Evolutionary conservation across 1,284 basidiomycete genomes (phyloP), one percentile per base, ranked within the genome.

Genomic region (Volvariella surrecta): DNA sequence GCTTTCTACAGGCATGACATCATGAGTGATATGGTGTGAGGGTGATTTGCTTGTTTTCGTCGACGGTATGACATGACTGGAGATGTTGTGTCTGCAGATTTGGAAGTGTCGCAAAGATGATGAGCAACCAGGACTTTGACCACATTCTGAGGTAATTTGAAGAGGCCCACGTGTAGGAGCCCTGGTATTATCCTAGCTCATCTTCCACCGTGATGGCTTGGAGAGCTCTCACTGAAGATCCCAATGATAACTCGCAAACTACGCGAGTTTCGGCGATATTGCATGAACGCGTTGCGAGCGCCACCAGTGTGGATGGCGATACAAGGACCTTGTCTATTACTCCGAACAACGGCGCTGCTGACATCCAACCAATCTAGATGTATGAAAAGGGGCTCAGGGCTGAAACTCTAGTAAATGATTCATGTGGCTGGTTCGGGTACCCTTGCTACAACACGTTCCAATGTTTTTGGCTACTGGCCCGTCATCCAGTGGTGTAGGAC

Each of bases 1-100:
- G n/a, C n/a, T n/a, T 19, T 35, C 18, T 15, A 1, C 47, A 76
- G 78, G 15, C 76, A 72, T 45, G 79, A 81, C 53, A 70, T 81
- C 46, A 78, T 79, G 76, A 73, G 73, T 18, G 75, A 78, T 48
- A 64, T 81, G 58, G 74, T 69, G 75, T 79, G 56, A 55, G 67
- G 6, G 62, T n/a, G 37, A n/a, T 15, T 32, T 32, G 1, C 32
- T 2, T 18, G 13, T 22, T 9, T 28, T 28, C 11, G 11, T 28
- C 6, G 24, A 28, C n/a, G 11, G 11, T 28, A 28, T 28, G 11
- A 6, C 6, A 28, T 11, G 24, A 6, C 11, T 28, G 11, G 11
- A 6, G 24, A 28, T n/a, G n/a, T n/a, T n/a, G 11, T 28, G 24
- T 6, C 6, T 6, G 24, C 24, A 70, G 67, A 24, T 70, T 71